Percentiles rank a stretch among this genome's conserved stretches.
phyloP scores from a whole-genome alignment of 331 rosid genomes.

The Phaseolus coccineus region DNA sequence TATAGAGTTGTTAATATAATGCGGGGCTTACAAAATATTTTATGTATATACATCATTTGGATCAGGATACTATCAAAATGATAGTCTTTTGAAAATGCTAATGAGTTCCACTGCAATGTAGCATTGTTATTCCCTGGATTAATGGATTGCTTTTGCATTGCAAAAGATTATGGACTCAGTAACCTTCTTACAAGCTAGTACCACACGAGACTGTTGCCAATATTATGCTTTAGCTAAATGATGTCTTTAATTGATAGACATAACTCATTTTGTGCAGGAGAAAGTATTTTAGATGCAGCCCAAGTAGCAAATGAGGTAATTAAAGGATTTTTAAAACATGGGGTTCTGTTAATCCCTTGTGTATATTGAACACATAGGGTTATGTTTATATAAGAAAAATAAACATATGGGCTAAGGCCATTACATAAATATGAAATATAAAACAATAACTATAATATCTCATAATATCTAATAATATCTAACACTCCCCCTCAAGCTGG shows the following conservation, averaged over 20 bases:
- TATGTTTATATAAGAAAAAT: too few species aligned
- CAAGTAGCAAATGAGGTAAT: background rate
- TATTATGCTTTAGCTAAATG: background rate
- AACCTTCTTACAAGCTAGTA: background rate
- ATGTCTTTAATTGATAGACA: background rate
- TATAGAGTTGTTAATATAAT: slow-evolving; percentile 19
- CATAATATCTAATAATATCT: too few species aligned
- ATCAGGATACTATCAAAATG: background rate
- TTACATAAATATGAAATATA: too few species aligned
- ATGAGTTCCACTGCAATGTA: background rate
- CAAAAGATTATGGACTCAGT: background rate
- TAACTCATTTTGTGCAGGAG: background rate
- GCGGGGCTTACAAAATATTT: background rate
- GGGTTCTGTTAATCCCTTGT: background rate
- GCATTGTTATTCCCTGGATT: background rate
- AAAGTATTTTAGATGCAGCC: background rate
- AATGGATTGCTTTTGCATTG: background rate
- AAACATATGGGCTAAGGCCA: too few species aligned
- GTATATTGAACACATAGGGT: too few species aligned
- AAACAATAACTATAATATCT: too few species aligned
- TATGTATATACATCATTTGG: slow-evolving; percentile 11
- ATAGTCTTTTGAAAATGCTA: background rate
- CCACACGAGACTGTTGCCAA: background rate
- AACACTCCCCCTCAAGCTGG: too few species aligned
- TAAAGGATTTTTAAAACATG: background rate